Evolutionary conservation across 1,139 yeast genomes (phyloP).

Genomic region (Saccharomyces pastorianus): DNA sequence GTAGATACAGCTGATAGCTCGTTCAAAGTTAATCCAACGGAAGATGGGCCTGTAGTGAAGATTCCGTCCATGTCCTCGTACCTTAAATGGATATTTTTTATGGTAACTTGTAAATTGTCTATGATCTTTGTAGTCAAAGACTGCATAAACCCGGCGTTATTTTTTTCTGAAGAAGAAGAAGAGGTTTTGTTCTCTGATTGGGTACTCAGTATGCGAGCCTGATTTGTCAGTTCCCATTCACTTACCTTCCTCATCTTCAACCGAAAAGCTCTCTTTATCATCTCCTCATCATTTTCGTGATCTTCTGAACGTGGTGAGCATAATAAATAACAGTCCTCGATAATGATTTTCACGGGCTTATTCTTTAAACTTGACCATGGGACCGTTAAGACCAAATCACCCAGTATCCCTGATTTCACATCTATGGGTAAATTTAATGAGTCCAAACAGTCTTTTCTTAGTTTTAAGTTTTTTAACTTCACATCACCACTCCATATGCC

Average conservation of each 20-base stretch:
- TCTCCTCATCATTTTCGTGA: conserved; percentile 58
- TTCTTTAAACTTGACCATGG: conserved; percentile 95
- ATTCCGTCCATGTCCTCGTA: conserved; percentile 67
- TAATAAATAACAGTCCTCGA: conserved; percentile 78
- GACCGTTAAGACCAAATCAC: conserved; percentile 80
- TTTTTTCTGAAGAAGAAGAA: conserved; percentile 42
- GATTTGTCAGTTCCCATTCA: conserved; percentile 55
- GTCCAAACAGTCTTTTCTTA: conserved; percentile 72
- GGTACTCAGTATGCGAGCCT: conserved; percentile 19
- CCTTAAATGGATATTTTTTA: conserved; percentile 82
- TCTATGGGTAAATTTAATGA: conserved; percentile 77
- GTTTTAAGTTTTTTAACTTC: conserved; percentile 62
- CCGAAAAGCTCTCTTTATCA: conserved; percentile 51
- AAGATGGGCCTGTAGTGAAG: conserved; percentile 63
- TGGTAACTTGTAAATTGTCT: conserved; percentile 89
- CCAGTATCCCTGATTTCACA: conserved; percentile 86
- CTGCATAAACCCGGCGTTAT: conserved; percentile 77
- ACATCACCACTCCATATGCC: conserved; percentile 99
- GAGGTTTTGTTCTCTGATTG: conserved; percentile 23
- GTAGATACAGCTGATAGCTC: conserved; percentile 92
- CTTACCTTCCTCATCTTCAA: conserved; percentile 62
- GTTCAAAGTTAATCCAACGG: conserved; percentile 72
- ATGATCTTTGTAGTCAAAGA: conserved; percentile 80
- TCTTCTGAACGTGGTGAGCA: conserved; percentile 63
- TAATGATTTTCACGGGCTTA: conserved; percentile 84